These are phyloP conservation scores for Candida xiaguanensis DNA, from an alignment of 805 yeast species.

Conservation along the genomic window DNA sequence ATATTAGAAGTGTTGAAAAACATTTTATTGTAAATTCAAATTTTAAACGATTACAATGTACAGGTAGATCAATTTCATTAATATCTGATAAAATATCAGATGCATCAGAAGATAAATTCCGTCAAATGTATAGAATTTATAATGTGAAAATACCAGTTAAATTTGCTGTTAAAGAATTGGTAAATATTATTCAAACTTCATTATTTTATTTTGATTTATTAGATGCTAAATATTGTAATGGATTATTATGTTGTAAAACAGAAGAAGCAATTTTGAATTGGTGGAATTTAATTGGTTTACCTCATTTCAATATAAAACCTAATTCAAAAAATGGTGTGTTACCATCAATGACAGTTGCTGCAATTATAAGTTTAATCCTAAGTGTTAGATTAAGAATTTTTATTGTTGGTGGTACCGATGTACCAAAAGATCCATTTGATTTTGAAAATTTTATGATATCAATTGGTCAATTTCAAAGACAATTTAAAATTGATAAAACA, in stretches of 20 bases:
- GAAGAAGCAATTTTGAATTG: slow-evolving; percentile 67
- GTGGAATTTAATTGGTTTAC: slow-evolving; percentile 76
- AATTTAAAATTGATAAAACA: slow-evolving; percentile 48
- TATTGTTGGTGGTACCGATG: slow-evolving; percentile 40
- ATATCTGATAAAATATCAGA: slow-evolving; percentile 64
- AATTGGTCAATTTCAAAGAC: slow-evolving; percentile 76
- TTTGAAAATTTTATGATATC: slow-evolving; percentile 64
- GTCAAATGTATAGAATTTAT: slow-evolving; percentile 64
- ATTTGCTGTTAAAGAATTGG: slow-evolving; percentile 71
- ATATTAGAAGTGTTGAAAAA: slow-evolving; percentile 46
- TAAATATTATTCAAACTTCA: slow-evolving; percentile 69
- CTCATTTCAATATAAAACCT: slow-evolving; percentile 40
- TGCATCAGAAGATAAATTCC: slow-evolving; percentile 77
- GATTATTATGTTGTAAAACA: slow-evolving; percentile 76
- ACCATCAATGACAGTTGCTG: slow-evolving; percentile 69
- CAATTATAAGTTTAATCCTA: slow-evolving; percentile 72
- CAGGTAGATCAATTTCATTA: slow-evolving; percentile 78
- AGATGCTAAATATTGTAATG: slow-evolving; percentile 72
- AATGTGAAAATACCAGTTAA: slow-evolving; percentile 46
- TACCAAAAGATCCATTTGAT: slow-evolving; percentile 82
- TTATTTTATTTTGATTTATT: slow-evolving; percentile 74
- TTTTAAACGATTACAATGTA: slow-evolving; percentile 72
- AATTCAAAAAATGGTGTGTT: slow-evolving; percentile 50
- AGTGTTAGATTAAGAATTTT: slow-evolving; percentile 63
- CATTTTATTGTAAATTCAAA: slow-evolving; percentile 72